These are phyloP conservation scores for Kalmusia sp. DNA, from an alignment of 2,329 filamentous ascomycete species.

Conservation along the genomic window DNA sequence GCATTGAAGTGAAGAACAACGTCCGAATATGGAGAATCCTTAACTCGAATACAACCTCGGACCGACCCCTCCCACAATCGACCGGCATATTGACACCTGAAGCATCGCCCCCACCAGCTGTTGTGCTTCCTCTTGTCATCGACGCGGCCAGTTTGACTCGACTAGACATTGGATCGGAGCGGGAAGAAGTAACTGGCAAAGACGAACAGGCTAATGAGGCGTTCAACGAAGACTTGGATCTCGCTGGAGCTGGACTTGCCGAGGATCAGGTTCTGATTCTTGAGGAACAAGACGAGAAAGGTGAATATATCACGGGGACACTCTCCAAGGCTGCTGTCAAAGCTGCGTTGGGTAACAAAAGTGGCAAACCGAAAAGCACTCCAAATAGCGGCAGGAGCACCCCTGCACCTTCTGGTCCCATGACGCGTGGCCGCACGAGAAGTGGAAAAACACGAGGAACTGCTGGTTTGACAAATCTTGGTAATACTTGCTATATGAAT, in stretches of 20 bases:
- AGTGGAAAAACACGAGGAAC: slow-evolving; percentile 76
- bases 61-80: slow-evolving; percentile 30
- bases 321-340: slow-evolving; percentile 53
- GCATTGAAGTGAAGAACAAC: slow-evolving; percentile 73
- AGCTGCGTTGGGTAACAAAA: slow-evolving; percentile 52
- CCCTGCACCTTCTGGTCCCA: slow-evolving; percentile 66
- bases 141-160: slow-evolving; percentile 68
- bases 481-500: slow-evolving; percentile 99
- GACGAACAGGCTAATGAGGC: slow-evolving; percentile 78
- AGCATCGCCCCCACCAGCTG: slow-evolving; percentile 49
- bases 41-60: slow-evolving; percentile 51
- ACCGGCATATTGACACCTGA: slow-evolving; percentile 55
- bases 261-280: slow-evolving; percentile 80
- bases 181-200: slow-evolving; percentile 67
- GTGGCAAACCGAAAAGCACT: slow-evolving; percentile 44
- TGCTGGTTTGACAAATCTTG: slow-evolving; percentile 86
- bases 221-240: slow-evolving; percentile 75
- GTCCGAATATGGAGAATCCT: slow-evolving; percentile 78
- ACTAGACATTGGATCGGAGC: slow-evolving; percentile 68
- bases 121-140: slow-evolving; percentile 60
- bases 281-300: slow-evolving; percentile 70
- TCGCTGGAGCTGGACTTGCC: slow-evolving; percentile 72
- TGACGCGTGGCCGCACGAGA: slow-evolving; percentile 75
- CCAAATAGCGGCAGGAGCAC: slow-evolving; percentile 69
- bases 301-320: slow-evolving; percentile 63